Evolutionary conservation across 2,329 filamentous ascomycete genomes (phyloP).

Genomic region (Arthrobotrys iridis): DNA sequence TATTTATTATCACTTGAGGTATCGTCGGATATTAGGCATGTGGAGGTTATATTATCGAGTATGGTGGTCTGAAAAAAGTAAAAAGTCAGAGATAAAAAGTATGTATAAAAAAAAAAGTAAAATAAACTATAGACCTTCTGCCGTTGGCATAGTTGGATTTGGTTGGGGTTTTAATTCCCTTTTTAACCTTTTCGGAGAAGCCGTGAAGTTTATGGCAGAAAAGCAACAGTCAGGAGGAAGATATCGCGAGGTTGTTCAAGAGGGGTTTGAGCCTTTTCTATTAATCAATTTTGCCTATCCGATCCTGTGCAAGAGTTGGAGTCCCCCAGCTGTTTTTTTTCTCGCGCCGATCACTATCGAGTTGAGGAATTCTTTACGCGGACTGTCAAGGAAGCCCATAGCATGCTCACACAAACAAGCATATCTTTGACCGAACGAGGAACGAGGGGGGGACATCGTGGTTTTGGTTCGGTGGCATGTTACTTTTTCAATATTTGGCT

Average conservation of each 20-base stretch:
- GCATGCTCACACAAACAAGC: conserved; percentile 34
- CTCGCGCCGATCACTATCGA: conserved; percentile 46
- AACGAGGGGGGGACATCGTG: conserved; percentile 38
- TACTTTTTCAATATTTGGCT: conserved; percentile 36
- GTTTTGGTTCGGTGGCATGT: conserved; percentile 41
- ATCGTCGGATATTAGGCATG: conserved; percentile 39
- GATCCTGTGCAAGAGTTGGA: conserved; percentile 38
- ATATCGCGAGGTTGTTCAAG: conserved; percentile 29
- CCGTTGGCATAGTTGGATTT: neutral
- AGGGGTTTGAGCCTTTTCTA: conserved; percentile 54
- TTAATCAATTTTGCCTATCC: conserved; percentile 36
- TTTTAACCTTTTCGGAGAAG: conserved; percentile 20
- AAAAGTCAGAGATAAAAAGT: neutral
- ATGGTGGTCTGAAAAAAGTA: neutral
- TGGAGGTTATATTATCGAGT: conserved; percentile 37
- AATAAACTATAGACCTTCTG: neutral
- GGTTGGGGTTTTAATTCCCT: neutral
- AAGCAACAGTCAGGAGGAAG: conserved; percentile 4
- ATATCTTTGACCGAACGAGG: conserved; percentile 43
- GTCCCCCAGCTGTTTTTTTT: conserved; percentile 18
- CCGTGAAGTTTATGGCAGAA: conserved; percentile 15
- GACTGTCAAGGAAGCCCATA: conserved; percentile 49
- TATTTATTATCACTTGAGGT: conserved; percentile 12
- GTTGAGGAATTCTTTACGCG: conserved; percentile 52
- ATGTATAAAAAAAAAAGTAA: too few relatives aligned